Base-by-base conservation (phyloP, 2,329 filamentous ascomycete genomes). In the Aspergillus texensis region DNA sequence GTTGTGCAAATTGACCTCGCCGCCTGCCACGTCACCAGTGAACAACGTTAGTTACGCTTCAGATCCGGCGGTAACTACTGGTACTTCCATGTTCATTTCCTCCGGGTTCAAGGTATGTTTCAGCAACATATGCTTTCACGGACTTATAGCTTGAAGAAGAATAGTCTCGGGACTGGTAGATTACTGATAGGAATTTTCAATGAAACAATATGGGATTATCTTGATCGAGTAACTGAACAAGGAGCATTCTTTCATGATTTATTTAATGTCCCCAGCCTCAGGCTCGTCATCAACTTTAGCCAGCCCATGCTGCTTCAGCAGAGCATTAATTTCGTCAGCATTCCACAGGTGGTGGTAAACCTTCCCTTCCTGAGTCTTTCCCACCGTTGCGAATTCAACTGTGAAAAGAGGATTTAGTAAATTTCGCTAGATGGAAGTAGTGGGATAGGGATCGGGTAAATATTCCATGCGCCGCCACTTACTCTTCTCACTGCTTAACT, bases 401-500 rank as follows among this genome's bases (percentile, higher is more conserved):
- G 71, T 19, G 26, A n/a, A 14, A 32, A 34, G 28, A 32, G 2
- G 16, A 19, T 34, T 52, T 52, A 52, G 48, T 52, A 32, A 52
- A n/a, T 11, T 32, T 52, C 19, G 19, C 28, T 52, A 12, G 28
- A 9, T 12, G 1, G 48, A 4, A 5, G 19, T 52, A 46, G 19
- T 62, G 62, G 57, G 32, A 26, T 14, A 36, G 11, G n/a, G 36
- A 3, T 11, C 4, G 24, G 26, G 16, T 10, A n/a, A 54, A 14
- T 11, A 24, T n/a, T 16, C 3, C 16, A 56, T 16, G 50, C 19
- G n/a, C 19, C 21, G 5, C 43, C 28, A 85, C 92, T 80, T 83
- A 97, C 94, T 97, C 88, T 99, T 99, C 86, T 99, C 95, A 77
- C 93, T 97, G 84, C 93, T 97, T 77, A 99, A 83, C 86, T 97